Percentiles rank a stretch among this genome's conserved stretches.
These are phyloP conservation scores for Cucumis variabilis DNA, from an alignment of 331 rosid species.

Conservation along the genomic window DNA sequence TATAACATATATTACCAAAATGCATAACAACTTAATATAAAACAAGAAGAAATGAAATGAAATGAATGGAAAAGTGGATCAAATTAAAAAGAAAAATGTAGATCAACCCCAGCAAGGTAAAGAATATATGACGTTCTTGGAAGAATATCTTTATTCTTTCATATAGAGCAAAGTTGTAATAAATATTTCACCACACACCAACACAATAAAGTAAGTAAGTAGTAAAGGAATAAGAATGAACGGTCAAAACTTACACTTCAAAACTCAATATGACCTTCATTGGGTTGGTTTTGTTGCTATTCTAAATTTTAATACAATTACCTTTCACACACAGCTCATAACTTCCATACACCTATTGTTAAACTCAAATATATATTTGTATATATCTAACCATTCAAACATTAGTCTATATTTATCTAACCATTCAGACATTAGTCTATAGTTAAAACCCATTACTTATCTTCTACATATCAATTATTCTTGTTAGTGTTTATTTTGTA, in stretches of 20 bases:
- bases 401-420: fast-evolving
- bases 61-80: no score
- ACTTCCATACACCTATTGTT: no score
- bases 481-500: no score
- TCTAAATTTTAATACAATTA: not conserved
- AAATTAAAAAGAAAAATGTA: no score
- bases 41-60: no score
- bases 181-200: not conserved
- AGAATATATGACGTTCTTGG: not conserved
- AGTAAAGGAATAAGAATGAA: not conserved
- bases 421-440: no score
- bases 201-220: not conserved
- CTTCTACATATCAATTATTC: no score
- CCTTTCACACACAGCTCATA: no score
- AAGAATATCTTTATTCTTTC: not conserved
- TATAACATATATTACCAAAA: not conserved
- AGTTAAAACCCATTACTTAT: no score
- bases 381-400: no score
- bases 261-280: not conserved
- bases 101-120: not conserved
- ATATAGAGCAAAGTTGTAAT: not conserved
- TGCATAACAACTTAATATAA: not conserved
- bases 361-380: no score
- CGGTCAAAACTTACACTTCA: not conserved
- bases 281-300: not conserved